Evolutionary conservation across 306 rosid species (phyloP), one percentile per base, ranked within the genome.

Genomic region (Trichosanthes truncata): DNA sequence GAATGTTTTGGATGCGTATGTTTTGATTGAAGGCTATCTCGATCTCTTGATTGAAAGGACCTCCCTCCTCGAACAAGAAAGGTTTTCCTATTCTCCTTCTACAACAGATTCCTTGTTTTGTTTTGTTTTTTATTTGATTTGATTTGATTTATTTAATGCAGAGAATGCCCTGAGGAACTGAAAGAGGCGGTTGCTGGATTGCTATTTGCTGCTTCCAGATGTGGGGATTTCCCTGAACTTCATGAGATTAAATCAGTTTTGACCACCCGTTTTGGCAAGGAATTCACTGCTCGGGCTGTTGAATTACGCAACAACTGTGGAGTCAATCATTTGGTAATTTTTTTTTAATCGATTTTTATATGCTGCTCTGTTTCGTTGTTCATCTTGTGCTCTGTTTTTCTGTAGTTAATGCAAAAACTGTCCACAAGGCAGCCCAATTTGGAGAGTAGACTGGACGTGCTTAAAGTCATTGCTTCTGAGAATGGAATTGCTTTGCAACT

Each of bases 191-290:
- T 80, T 41, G 77, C 89, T 13, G 88, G 91, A 78, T 87, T 92
- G 74, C 76, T 90, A 11, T 90, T 85, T 84, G 91, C 93, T 83
- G 88, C 91, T 21, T 89, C 95, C 51, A 81, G 97, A 81, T 90
- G 94, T 79, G 97, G 95, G 74, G 92, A 89, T 35, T 85, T 92
- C 76, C 95, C 97, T 63, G 97, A 90, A 80, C 89, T 92, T 49
- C 93, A 85, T 60, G 83, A 89, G 83, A 85, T 92, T 57, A 59
- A 86, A 35, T 86, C 87, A 60, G 81, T 84, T 40, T 82, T 90
- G 26, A 82, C 90, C 3, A 61, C 88, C 38, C 82, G 63, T 66
- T 85, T 81, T 61, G 97, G 97, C 78, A 87, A 79, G 74, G 88
- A 85, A 40, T 87, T 90, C 77, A 84, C 87, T 17, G 80, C 87